Evolutionary conservation across 768 basidiomycete genomes (phyloP).

Genomic region (Floccularia luteovirens): DNA sequence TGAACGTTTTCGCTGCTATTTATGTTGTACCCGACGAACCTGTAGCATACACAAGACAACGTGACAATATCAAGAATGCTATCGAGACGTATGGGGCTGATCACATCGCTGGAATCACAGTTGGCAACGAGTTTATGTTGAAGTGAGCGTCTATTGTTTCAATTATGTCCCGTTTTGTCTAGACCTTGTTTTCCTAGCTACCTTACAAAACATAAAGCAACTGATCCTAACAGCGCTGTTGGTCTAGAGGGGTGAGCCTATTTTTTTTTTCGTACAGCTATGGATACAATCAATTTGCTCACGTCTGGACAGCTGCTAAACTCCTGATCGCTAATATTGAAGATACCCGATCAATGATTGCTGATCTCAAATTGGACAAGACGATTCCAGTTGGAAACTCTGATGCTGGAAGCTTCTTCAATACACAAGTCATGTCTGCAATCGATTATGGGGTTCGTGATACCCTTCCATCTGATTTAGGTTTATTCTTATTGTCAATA

Average conservation of each 20-base stretch:
- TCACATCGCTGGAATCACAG: slow-evolving; percentile 74
- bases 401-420: slow-evolving; percentile 86
- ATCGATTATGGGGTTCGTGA: slow-evolving; percentile 62
- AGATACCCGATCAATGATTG: slow-evolving; percentile 51
- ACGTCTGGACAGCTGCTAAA: slow-evolving; percentile 35
- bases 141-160: slow-evolving; percentile 34
- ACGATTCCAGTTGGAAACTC: slow-evolving; percentile 69
- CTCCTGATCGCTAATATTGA: slow-evolving; percentile 58
- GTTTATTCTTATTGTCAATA: background rate
- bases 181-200: slow-evolving; percentile 35
- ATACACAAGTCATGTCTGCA: slow-evolving; percentile 47
- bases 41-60: slow-evolving; percentile 65
- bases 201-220: slow-evolving; percentile 35
- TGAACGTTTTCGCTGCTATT: slow-evolving; percentile 73
- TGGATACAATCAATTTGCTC: slow-evolving; percentile 2
- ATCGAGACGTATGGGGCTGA: slow-evolving; percentile 72
- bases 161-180: background rate
- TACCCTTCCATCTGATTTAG: background rate
- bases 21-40: slow-evolving; percentile 54
- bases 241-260: too few relatives aligned
- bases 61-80: slow-evolving; percentile 53
- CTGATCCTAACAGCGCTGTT: slow-evolving; percentile 49
- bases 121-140: slow-evolving; percentile 90
- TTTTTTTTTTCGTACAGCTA: too few relatives aligned
- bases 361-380: slow-evolving; percentile 50